phyloP scores from a whole-genome alignment of 805 yeast genomes.

The Barnettozyma californica region DNA sequence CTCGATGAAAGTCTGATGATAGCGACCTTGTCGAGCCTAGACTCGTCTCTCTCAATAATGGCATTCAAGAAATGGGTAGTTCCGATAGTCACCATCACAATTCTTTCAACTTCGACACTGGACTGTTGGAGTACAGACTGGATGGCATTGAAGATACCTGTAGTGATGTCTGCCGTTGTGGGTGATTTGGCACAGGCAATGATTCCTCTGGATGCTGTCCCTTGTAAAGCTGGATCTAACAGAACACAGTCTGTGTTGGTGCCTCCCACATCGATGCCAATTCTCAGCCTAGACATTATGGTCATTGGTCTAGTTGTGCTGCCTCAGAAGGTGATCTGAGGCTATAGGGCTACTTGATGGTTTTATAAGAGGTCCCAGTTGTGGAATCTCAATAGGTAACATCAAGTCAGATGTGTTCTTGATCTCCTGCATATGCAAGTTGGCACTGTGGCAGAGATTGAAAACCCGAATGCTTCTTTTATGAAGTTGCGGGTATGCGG shows the following conservation, averaged over 20 bases:
- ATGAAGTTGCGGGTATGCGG: too few species aligned
- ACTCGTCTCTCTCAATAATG: constrained; percentile 37
- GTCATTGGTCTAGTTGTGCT: neutral
- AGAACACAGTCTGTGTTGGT: constrained; percentile 42
- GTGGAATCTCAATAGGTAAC: too few species aligned
- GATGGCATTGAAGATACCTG: constrained; percentile 35
- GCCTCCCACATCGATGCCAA: constrained; percentile 46
- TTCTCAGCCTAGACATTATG: constrained; percentile 17
- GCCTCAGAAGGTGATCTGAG: neutral
- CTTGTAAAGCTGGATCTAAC: constrained; percentile 29
- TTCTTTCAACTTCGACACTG: constrained; percentile 21
- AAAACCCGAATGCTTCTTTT: too few species aligned
- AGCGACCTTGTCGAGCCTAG: constrained; percentile 37
- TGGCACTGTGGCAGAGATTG: neutral
- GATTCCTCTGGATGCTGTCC: constrained; percentile 28
- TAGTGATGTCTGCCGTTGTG: constrained; percentile 38
- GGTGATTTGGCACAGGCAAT: constrained; percentile 35
- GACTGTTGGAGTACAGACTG: constrained; percentile 25
- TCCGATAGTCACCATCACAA: constrained; percentile 39
- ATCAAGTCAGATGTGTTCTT: too few species aligned
- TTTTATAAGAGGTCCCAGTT: neutral
- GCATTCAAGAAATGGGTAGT: constrained; percentile 45
- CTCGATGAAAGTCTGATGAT: constrained; percentile 37
- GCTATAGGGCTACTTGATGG: neutral
- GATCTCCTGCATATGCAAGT: neutral